Evolutionary conservation across 2,329 filamentous ascomycete species (phyloP).

Genomic region (Colletotrichum sp.): DNA sequence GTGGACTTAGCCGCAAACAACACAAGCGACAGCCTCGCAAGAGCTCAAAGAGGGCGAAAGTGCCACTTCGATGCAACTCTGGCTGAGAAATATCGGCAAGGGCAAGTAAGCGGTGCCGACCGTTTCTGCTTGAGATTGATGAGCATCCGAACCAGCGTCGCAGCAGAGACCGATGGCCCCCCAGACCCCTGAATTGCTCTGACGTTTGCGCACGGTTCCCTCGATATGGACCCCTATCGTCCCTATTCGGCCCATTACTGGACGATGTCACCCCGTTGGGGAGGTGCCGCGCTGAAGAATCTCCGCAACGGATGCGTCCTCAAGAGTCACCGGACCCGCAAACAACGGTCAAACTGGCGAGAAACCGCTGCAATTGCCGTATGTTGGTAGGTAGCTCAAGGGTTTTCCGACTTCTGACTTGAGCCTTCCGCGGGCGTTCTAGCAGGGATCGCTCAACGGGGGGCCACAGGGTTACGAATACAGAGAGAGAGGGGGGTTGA

Average conservation of each 20-base stretch:
- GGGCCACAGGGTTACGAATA: not conserved
- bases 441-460: not conserved
- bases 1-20: not conserved
- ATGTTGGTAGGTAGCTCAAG: not conserved
- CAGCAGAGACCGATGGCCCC: not conserved
- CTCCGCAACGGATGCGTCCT: not conserved
- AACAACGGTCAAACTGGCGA: not conserved
- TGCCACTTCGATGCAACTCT: not conserved
- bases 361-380: not conserved
- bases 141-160: not conserved
- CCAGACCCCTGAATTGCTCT: not conserved
- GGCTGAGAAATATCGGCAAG: not conserved
- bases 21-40: not conserved
- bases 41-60: not conserved
- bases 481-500: not conserved
- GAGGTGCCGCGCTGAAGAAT: not conserved
- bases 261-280: not conserved
- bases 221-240: not conserved
- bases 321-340: conserved; percentile 1
- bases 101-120: not conserved
- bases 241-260: not conserved
- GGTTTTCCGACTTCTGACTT: conserved; percentile 10
- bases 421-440: not conserved
- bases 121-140: not conserved
- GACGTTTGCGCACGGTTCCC: not conserved